Conservation (phyloP, 148 eudicot genomes). For the Rhododendron williamsianum region DNA sequence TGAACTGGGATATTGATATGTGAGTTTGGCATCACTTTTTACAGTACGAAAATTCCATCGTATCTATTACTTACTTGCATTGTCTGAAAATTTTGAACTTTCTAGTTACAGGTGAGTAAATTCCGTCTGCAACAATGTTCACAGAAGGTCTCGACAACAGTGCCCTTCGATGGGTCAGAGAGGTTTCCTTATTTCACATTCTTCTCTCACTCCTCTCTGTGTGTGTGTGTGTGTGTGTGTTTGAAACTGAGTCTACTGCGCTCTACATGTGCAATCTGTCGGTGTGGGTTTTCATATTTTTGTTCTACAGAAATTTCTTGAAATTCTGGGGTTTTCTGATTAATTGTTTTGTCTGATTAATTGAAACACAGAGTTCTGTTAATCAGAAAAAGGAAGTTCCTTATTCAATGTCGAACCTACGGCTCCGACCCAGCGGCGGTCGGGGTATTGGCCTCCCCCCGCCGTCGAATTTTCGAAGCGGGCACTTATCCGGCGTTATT, state of each 20-base stretch:
- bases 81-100: slow-evolving; percentile 6
- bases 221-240: not conserved
- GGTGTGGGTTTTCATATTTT: not conserved
- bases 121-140: slow-evolving; percentile 37
- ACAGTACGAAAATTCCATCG: not conserved
- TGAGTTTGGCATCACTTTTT: not conserved
- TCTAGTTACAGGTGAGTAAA: slow-evolving; percentile 13
- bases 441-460: slow-evolving; percentile 64
- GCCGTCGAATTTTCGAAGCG: slow-evolving; percentile 56
- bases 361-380: slow-evolving; percentile 44
- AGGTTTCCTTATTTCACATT: slow-evolving; percentile 31
- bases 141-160: slow-evolving; percentile 68
- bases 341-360: not conserved
- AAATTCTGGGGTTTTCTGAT: not conserved
- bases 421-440: slow-evolving; percentile 30
- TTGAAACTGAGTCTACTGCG: not conserved
- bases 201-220: not conserved
- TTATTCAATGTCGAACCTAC: slow-evolving; percentile 30
- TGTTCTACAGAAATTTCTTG: not conserved
- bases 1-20: not conserved
- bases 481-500: slow-evolving; percentile 54
- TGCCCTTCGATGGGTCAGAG: slow-evolving; percentile 65
- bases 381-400: slow-evolving; percentile 41
- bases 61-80: not conserved
- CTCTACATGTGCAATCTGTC: not conserved